phyloP scores from a whole-genome alignment of 1,139 yeast species.

The Hansenula lynferdii region DNA sequence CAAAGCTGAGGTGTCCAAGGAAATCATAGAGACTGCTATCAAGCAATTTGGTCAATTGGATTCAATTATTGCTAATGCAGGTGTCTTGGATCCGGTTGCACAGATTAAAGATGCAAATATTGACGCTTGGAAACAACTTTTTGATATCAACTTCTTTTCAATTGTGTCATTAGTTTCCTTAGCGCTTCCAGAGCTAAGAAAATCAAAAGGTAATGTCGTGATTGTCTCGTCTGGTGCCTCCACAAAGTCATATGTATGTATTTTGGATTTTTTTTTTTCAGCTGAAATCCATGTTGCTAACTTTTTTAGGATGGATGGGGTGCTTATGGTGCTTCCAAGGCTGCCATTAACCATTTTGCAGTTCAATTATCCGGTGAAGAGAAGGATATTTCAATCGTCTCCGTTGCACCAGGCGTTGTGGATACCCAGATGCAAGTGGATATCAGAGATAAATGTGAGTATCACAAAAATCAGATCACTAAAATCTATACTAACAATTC shows the following conservation, averaged over 20 bases:
- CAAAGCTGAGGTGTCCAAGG: constrained; percentile 34
- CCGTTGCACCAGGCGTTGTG: constrained; percentile 93
- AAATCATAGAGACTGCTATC: constrained; percentile 44
- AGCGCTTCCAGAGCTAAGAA: constrained; percentile 55
- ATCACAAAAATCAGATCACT: neutral
- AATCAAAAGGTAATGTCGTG: constrained; percentile 55
- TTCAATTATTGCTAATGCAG: constrained; percentile 82
- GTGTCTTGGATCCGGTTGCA: constrained; percentile 77
- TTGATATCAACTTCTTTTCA: constrained; percentile 77
- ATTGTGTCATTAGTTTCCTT: constrained; percentile 56
- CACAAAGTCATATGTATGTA: constrained; percentile 39
- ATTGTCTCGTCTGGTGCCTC: constrained; percentile 90
- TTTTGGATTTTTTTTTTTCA: no score
- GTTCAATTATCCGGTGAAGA: constrained; percentile 66
- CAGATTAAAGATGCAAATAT: constrained; percentile 40
- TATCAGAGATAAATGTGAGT: constrained; percentile 50
- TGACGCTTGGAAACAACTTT: constrained; percentile 56
- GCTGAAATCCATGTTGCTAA: no score
- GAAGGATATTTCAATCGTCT: constrained; percentile 47
- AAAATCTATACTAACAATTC: neutral
- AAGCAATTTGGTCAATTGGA: constrained; percentile 52
- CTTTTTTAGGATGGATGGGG: constrained; percentile 64
- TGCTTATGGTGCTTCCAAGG: constrained; percentile 87
- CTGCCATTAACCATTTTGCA: constrained; percentile 78
- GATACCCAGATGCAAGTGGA: constrained; percentile 81